Evolutionary conservation across 1,139 yeast genomes (phyloP).

Genomic region (Williopsis jadinii): DNA sequence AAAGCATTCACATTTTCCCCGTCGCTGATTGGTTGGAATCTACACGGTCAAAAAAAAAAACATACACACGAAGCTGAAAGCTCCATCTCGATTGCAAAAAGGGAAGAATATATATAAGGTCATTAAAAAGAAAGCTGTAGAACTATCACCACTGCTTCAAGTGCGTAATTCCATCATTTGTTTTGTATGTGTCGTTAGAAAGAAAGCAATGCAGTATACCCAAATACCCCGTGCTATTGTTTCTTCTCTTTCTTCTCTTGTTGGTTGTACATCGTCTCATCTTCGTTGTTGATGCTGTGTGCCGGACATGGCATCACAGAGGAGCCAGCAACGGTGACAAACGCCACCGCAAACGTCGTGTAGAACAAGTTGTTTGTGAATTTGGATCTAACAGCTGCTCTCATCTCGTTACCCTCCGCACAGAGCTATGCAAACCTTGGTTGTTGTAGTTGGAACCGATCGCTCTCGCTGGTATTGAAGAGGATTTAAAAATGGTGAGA

Average conservation of each 20-base stretch:
- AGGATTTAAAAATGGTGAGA: neutral
- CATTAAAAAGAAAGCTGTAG: too few relatives aligned
- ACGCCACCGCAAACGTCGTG: conserved; percentile 33
- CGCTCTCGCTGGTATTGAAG: neutral
- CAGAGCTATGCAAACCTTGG: neutral
- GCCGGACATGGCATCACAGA: conserved; percentile 36
- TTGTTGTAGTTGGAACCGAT: neutral
- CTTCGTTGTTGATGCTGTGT: conserved; percentile 32
- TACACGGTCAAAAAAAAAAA: too few relatives aligned
- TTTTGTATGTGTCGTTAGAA: too few relatives aligned
- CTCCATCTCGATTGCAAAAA: too few relatives aligned
- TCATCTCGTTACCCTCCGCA: conserved; percentile 15
- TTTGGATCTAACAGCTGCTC: conserved; percentile 29
- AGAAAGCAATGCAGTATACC: too few relatives aligned
- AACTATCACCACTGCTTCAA: too few relatives aligned
- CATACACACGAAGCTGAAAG: too few relatives aligned
- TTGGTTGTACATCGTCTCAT: conserved; percentile 16
- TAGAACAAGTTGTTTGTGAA: conserved; percentile 31
- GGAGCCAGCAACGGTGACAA: conserved; percentile 32
- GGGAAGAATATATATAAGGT: too few relatives aligned
- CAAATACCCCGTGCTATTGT: neutral
- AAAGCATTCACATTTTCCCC: too few relatives aligned
- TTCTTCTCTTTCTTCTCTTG: conserved; percentile 6
- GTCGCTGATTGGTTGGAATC: too few relatives aligned
- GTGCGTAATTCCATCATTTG: too few relatives aligned